Percentiles rank a stretch among this genome's conserved stretches.
These are phyloP conservation scores for Coemansia sp. DNA, from an alignment of 192 early-diverging fungal species.

Conservation along the genomic window DNA sequence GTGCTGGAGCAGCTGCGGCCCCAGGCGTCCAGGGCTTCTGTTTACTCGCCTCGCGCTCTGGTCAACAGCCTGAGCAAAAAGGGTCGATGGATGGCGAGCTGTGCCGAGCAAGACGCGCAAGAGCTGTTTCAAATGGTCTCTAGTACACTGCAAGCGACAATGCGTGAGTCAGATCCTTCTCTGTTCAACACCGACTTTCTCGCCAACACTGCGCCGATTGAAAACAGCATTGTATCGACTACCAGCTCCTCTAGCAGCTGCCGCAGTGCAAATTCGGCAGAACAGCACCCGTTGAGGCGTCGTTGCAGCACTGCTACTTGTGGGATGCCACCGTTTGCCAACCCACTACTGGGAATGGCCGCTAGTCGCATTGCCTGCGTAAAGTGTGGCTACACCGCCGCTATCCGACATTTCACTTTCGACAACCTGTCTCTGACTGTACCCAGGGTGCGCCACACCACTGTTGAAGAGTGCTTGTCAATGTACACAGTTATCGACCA, in stretches of 20 bases:
- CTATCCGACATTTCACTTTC: constrained; percentile 70
- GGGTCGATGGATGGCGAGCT: constrained; percentile 55
- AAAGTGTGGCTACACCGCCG: constrained; percentile 71
- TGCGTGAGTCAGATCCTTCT: constrained; percentile 31
- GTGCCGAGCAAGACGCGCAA: constrained; percentile 63
- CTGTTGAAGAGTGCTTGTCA: constrained; percentile 62
- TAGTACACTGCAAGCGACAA: constrained; percentile 31
- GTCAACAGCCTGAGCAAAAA: constrained; percentile 53
- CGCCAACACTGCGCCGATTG: constrained; percentile 19
- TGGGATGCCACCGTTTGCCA: constrained; percentile 29
- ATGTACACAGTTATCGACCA: constrained; percentile 65
- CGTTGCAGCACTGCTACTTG: constrained; percentile 10
- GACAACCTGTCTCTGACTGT: constrained; percentile 68
- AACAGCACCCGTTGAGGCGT: background rate
- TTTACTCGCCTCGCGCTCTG: constrained; percentile 47
- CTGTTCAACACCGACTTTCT: constrained; percentile 38
- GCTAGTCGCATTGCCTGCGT: constrained; percentile 70
- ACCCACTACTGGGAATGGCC: constrained; percentile 56
- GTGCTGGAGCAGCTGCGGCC: constrained; percentile 39
- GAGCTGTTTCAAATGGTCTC: constrained; percentile 62
- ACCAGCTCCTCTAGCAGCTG: constrained; percentile 4
- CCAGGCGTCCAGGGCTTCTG: constrained; percentile 22
- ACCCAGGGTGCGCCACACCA: constrained; percentile 52
- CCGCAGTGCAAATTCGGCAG: background rate
- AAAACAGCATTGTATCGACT: constrained; percentile 29